phyloP scores from a whole-genome alignment of 345 rosid species.

The Ceriops decandra region DNA sequence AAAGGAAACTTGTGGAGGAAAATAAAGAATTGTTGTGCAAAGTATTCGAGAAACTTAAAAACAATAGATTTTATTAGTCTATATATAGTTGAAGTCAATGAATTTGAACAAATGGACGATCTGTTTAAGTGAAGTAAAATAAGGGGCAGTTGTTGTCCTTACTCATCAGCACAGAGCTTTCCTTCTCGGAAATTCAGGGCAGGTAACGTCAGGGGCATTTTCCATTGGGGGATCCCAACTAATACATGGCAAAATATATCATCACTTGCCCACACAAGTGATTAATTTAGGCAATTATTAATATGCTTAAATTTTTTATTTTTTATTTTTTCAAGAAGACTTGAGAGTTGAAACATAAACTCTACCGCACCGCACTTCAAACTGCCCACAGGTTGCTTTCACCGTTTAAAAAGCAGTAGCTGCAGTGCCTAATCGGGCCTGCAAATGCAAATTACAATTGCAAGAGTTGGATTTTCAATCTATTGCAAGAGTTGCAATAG shows the following conservation, averaged over 20 bases:
- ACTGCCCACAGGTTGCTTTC: too few relatives aligned
- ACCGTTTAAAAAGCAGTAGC: too few relatives aligned
- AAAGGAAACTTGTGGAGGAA: conserved; percentile 11
- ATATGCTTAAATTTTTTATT: too few relatives aligned
- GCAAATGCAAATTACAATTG: too few relatives aligned
- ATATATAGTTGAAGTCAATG: conserved; percentile 17
- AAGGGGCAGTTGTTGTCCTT: conserved; percentile 22
- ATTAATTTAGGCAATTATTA: too few relatives aligned
- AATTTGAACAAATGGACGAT: conserved; percentile 1
- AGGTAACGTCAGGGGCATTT: not conserved
- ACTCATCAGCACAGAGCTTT: conserved; percentile 7
- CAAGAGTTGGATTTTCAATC: too few relatives aligned
- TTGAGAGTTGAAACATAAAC: too few relatives aligned
- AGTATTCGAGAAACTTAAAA: not conserved
- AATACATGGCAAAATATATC: not conserved
- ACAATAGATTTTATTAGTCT: not conserved
- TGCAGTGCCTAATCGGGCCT: too few relatives aligned
- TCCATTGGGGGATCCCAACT: conserved; percentile 5
- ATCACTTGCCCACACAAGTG: not conserved
- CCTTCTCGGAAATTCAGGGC: conserved; percentile 12
- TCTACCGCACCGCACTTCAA: too few relatives aligned
- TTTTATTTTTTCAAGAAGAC: too few relatives aligned
- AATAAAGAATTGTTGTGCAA: not conserved
- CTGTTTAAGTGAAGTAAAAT: not conserved
- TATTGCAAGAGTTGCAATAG: too few relatives aligned